Base-by-base conservation (phyloP, 2,329 filamentous ascomycete genomes). In the Monosporascus sp. region DNA sequence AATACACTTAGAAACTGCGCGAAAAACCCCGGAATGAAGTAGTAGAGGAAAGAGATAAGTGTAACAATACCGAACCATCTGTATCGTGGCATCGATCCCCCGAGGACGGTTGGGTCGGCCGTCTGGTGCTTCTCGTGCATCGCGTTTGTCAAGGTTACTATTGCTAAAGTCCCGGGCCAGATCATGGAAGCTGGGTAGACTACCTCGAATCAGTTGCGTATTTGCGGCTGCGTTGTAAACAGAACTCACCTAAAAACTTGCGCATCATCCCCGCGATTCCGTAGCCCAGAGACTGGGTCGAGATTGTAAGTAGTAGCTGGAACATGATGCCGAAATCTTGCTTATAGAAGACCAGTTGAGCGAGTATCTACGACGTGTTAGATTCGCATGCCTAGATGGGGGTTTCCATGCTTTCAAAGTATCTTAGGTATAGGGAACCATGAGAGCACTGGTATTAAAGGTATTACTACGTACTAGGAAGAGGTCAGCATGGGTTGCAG, bases 121-220 rank as follows among this genome's bases (percentile, higher is more conserved):
- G 69, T 62, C 17, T 79, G 72, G 37, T 78, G 76, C 25, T 70
- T 70, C 57, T 90, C 87, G 63, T 91, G 87, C 74, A 91, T 84
- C 55, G 86, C 84, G 59, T 85, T 85, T 73, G 90, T 85, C 37
- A 90, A 70, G 1, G 84, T 81, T 7, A 86, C 80, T 5, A 81
- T 80, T 50, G 87, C 84, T 24, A 90, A 73, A 48, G 82, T 87
- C 2, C 75, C 77, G 0, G 87, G 87, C 86, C 87, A 90, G 54
- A 90, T 88, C 84, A 90, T 88, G 9, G 86, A 81, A 0, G 85
- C 83, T 3, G 82, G 82, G 59, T 84, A 83, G 11, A 83, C 78
- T 81, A 51, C 9, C 24, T 22, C n/a, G 2, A 1, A 43, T 63
- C n/a, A 63, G 58, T 46, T 8, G 20, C 41, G n/a, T 5, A 27